Evolutionary conservation across 2,329 filamentous ascomycete species (phyloP).

Genomic region (Acarospora socialis): DNA sequence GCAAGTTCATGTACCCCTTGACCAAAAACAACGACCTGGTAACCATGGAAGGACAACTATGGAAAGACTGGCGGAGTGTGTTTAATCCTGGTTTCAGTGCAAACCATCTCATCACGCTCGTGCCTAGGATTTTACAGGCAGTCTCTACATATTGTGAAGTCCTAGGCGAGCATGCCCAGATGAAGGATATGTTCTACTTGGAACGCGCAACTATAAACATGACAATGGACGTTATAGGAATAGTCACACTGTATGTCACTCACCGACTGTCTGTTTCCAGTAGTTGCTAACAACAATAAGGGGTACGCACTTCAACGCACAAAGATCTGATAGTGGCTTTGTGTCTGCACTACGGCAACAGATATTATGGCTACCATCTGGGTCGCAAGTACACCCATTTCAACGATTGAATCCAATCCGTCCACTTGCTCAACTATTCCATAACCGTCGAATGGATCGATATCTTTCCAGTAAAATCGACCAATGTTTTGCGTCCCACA

Average conservation of each 20-base stretch:
- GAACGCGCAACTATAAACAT: conserved; percentile 17
- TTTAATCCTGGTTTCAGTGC: conserved; percentile 22
- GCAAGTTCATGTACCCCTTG: conserved; percentile 11
- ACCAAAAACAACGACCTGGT: conserved; percentile 15
- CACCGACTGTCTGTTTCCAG: not conserved
- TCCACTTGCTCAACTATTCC: conserved; percentile 11
- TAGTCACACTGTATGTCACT: conserved; percentile 10
- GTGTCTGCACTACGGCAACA: conserved; percentile 7
- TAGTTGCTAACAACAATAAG: not conserved
- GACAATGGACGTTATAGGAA: conserved; percentile 24
- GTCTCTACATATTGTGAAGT: conserved; percentile 15
- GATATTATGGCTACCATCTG: conserved; percentile 6
- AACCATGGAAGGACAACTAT: conserved; percentile 16
- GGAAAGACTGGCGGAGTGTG: conserved; percentile 19
- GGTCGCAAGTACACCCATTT: conserved; percentile 5
- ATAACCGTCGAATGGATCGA: conserved; percentile 16
- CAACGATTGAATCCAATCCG: conserved; percentile 5
- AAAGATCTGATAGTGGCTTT: conserved; percentile 1
- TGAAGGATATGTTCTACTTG: conserved; percentile 16
- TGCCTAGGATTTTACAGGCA: conserved; percentile 19
- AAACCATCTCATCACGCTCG: conserved; percentile 17
- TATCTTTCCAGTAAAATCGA: conserved; percentile 17
- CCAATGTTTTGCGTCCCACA: conserved; percentile 16
- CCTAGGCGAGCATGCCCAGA: conserved; percentile 13
- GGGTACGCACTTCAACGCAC: conserved; percentile 1